Percentiles rank a stretch among this genome's conserved stretches.
Conservation (phyloP, 768 basidiomycete genomes). For the Lactarius quietus region DNA sequence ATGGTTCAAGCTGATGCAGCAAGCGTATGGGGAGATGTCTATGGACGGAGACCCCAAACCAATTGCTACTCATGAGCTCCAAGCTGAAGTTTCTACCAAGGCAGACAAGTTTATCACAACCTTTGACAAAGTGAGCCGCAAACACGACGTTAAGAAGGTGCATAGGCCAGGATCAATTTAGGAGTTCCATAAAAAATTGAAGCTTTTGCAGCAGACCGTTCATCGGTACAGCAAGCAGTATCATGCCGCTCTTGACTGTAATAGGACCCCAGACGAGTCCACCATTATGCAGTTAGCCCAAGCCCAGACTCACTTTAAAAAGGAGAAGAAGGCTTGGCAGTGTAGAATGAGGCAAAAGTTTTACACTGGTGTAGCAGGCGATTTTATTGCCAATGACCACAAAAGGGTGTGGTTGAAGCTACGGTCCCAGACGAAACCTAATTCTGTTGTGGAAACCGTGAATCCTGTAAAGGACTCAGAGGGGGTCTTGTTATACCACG, state of each 20-base stretch:
- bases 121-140: not conserved
- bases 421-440: not conserved
- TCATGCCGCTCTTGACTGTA: not conserved
- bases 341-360: not conserved
- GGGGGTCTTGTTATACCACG: not conserved
- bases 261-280: not conserved
- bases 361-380: not conserved
- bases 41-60: no score
- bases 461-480: not conserved
- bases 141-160: not conserved
- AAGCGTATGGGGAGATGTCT: no score
- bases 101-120: not conserved
- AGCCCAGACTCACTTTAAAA: not conserved
- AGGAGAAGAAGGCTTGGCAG: not conserved
- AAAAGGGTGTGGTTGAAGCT: not conserved
- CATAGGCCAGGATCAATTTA: not conserved
- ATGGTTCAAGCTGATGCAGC: not conserved
- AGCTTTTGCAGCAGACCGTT: not conserved
- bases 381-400: not conserved
- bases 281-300: not conserved
- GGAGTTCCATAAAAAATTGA: not conserved
- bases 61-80: not conserved
- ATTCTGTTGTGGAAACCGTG: not conserved
- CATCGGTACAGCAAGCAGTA: not conserved
- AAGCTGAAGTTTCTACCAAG: not conserved